A percentile compares a stretch with the other conserved stretches of the same genome.
Conservation (phyloP, 2,329 filamentous ascomycete species). For the Talaromyces marneffei region DNA sequence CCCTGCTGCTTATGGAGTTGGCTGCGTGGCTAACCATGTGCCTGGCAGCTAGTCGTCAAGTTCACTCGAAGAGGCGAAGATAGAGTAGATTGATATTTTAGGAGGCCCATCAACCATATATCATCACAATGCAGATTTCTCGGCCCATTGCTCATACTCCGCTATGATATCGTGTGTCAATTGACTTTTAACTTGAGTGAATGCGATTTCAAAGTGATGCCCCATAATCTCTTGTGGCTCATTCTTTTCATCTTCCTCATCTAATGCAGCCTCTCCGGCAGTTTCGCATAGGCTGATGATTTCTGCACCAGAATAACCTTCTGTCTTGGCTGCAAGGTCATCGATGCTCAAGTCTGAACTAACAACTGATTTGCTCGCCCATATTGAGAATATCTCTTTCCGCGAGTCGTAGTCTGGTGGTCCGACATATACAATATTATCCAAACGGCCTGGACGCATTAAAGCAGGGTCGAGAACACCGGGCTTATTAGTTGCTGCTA, state of each 20-base stretch:
- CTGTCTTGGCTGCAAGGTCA: conserved; percentile 57
- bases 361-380: conserved; percentile 57
- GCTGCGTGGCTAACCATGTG: not conserved
- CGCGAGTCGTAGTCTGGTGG: conserved; percentile 69
- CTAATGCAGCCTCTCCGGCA: conserved; percentile 47
- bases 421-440: conserved; percentile 77
- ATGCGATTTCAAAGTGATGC: conserved; percentile 42
- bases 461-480: conserved; percentile 80
- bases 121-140: conserved; percentile 14
- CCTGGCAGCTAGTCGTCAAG: not conserved
- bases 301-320: conserved; percentile 83
- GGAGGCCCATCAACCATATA: not conserved
- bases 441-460: conserved; percentile 78
- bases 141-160: conserved; percentile 54
- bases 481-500: conserved; percentile 88
- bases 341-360: conserved; percentile 60
- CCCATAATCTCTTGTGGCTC: conserved; percentile 33
- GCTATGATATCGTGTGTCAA: conserved; percentile 56
- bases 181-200: conserved; percentile 47
- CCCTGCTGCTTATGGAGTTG: not conserved
- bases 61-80: not conserved
- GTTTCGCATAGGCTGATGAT: conserved; percentile 57
- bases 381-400: conserved; percentile 67
- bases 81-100: not conserved
- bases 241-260: conserved; percentile 44